Percentiles rank a stretch among this genome's conserved stretches.
These are phyloP conservation scores for Ephemerocybe angulata DNA, from an alignment of 768 basidiomycete genomes.

Conservation along the genomic window DNA sequence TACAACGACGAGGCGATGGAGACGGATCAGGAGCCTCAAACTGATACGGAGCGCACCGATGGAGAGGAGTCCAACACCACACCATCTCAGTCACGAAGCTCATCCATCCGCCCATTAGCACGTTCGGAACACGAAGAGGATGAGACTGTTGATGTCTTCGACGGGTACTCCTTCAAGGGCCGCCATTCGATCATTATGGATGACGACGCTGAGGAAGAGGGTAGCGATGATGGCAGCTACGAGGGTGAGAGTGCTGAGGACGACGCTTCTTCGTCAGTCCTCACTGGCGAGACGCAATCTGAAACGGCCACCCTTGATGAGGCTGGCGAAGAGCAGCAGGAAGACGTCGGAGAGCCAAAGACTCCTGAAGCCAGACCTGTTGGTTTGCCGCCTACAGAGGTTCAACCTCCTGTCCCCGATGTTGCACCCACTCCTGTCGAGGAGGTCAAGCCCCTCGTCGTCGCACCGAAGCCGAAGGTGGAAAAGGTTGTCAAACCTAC, in stretches of 20 bases:
- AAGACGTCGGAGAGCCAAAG: constrained; percentile 58
- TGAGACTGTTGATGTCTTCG: constrained; percentile 74
- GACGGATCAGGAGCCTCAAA: constrained; percentile 68
- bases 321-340: constrained; percentile 21
- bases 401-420: not conserved
- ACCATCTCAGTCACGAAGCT: constrained; percentile 75
- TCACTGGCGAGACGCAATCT: constrained; percentile 13
- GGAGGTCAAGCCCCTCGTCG: constrained; percentile 1
- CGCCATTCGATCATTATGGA: constrained; percentile 76
- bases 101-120: constrained; percentile 49
- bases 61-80: constrained; percentile 76
- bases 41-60: constrained; percentile 68
- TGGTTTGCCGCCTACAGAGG: constrained; percentile 22
- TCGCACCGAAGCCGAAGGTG: constrained; percentile 3
- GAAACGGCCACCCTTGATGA: constrained; percentile 16
- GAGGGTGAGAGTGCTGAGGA: constrained; percentile 32
- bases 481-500: constrained; percentile 9
- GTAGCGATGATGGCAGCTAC: constrained; percentile 46
- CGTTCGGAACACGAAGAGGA: constrained; percentile 31
- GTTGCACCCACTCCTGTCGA: constrained; percentile 1
- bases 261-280: constrained; percentile 21
- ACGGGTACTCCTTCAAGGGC: constrained; percentile 93
- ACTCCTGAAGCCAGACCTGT: constrained; percentile 67
- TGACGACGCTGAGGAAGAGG: constrained; percentile 63
- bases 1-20: constrained; percentile 56